Evolutionary conservation across 441 rosid genomes (phyloP), one percentile per base, ranked within the genome.

Genomic region (Mallotus japonicus): DNA sequence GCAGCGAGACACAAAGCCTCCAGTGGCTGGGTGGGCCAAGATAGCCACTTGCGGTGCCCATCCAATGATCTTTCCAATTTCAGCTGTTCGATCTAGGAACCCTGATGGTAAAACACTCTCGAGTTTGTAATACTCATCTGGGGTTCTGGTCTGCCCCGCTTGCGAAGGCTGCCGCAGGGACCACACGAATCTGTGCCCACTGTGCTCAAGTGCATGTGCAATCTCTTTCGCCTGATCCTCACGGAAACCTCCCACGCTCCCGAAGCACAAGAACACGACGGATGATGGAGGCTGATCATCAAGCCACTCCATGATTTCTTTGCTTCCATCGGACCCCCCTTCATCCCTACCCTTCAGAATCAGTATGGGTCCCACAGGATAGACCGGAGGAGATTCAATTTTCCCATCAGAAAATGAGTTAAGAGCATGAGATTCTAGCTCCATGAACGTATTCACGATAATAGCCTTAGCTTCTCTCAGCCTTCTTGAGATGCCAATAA

Each of bases 261-360:
- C 93, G 51, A 89, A 91, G 60, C 94, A 89, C 47, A 91, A 75
- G 75, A 89, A 91, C 66, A 87, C 83, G 0, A 89, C 93, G 3
- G 92, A 87, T n/a, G 61, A 61, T 0, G 65, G 64, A 3, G 90
- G 86, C 53, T 89, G 94, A 64, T 73, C 70, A 56, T 85, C 86
- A 3, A 91, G 81, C 92, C 97, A 91, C 13, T 47, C 57, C 64
- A 78, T 53, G 63, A 81, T 57, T 4, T 77, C 85, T 6, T 75
- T 47, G 8, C 1, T 44, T 0, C 44, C 56, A 0, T 50, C 19
- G 34, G 75, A 3, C 12, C 73, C 11, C 0, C 28, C 1, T 6
- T 46, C 64, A 54, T 46, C 42, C 10, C 2, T 44, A 15, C 56
- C 73, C 17, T 46, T 13, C 0, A 82, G 76, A 60, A 79, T 77